phyloP scores from a whole-genome alignment of 495 filamentous ascomycete species.

The Bombardia bombarda region DNA sequence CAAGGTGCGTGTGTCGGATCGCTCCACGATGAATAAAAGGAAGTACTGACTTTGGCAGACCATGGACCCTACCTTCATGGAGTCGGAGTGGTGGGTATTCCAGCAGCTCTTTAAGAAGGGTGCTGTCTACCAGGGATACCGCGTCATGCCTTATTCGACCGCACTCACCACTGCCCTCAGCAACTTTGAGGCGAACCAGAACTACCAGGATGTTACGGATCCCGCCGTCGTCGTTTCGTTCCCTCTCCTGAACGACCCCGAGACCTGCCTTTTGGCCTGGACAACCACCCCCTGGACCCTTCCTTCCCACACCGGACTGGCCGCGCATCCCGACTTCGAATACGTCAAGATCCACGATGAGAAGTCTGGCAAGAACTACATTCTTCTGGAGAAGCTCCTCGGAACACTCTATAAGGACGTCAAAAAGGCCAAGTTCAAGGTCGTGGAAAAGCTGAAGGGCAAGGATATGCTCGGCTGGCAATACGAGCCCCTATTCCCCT shows the following conservation, averaged over 20 bases:
- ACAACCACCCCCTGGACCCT: slow-evolving; percentile 97
- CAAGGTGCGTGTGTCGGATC: too few relatives aligned
- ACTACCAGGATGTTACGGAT: slow-evolving; percentile 90
- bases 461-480: slow-evolving; percentile 86
- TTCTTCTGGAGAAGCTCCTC: slow-evolving; percentile 79
- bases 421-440: slow-evolving; percentile 95
- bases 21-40: too few relatives aligned
- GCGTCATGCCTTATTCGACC: slow-evolving; percentile 93
- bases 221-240: slow-evolving; percentile 89
- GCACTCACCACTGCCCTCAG: slow-evolving; percentile 82
- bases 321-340: slow-evolving; percentile 82
- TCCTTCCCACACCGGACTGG: slow-evolving; percentile 74
- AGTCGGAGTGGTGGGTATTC: slow-evolving; percentile 95
- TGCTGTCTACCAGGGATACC: slow-evolving; percentile 78
- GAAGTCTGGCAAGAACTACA: slow-evolving; percentile 71
- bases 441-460: slow-evolving; percentile 74
- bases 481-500: slow-evolving; percentile 86
- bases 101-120: slow-evolving; percentile 86
- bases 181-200: slow-evolving; percentile 91
- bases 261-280: slow-evolving; percentile 76
- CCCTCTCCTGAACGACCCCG: slow-evolving; percentile 67
- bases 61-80: slow-evolving; percentile 94
- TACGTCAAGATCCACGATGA: slow-evolving; percentile 90
- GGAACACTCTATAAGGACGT: slow-evolving; percentile 88
- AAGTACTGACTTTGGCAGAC: too few relatives aligned